Evolutionary conservation across 192 early-diverging fungal genomes (phyloP).

Genomic region (Spizellomyces punctatus): DNA sequence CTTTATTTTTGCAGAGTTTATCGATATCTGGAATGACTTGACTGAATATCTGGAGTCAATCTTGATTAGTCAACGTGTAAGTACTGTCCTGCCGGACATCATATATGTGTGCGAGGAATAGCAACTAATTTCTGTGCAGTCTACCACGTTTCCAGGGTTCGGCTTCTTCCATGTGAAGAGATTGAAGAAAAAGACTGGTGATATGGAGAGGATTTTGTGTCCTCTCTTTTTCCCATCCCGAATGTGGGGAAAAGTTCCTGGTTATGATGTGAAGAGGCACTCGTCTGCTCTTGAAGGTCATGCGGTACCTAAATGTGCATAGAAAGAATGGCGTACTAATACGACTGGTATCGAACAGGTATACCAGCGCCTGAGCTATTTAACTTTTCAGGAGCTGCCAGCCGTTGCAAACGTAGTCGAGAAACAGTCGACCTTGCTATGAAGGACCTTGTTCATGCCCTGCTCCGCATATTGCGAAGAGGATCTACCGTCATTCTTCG

Average conservation of each 20-base stretch:
- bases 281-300: conserved; percentile 16
- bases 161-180: conserved; percentile 44
- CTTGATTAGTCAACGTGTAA: conserved; percentile 38
- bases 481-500: conserved; percentile 33
- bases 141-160: conserved; percentile 42
- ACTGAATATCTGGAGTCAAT: conserved; percentile 28
- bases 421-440: conserved; percentile 51
- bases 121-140: conserved; percentile 10
- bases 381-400: conserved; percentile 45
- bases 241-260: conserved; percentile 48
- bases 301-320: not conserved
- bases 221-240: conserved; percentile 42
- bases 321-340: not conserved
- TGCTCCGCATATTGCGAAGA: conserved; percentile 39
- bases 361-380: conserved; percentile 38
- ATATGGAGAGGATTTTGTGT: conserved; percentile 2
- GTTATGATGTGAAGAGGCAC: conserved; percentile 30
- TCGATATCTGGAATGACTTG: conserved; percentile 41
- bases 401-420: conserved; percentile 32
- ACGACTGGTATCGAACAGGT: conserved; percentile 17
- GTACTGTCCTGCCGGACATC: not conserved
- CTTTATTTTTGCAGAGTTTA: conserved; percentile 33
- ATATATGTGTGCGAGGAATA: not conserved
- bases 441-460: conserved; percentile 50
- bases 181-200: not conserved